Evolutionary conservation across 163 green algal genomes (phyloP).

Genomic region (Picocystis sp.): DNA sequence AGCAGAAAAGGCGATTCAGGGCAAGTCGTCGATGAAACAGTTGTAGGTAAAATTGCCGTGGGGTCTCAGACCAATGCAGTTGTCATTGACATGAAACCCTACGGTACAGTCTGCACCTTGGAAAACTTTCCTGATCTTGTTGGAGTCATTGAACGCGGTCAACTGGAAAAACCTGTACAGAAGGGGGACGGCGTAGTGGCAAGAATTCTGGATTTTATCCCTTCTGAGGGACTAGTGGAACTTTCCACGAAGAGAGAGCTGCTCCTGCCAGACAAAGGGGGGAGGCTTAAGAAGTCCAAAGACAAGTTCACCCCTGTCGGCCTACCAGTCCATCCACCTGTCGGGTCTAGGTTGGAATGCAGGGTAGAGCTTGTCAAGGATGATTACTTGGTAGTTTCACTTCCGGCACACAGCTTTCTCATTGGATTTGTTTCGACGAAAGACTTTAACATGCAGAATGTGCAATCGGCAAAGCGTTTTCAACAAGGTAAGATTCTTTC

Average conservation of each 20-base stretch:
- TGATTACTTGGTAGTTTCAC: slow-evolving; percentile 34
- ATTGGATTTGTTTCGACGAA: slow-evolving; percentile 21
- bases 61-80: background rate
- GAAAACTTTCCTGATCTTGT: slow-evolving; percentile 25
- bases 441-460: slow-evolving; percentile 17
- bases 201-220: slow-evolving; percentile 52
- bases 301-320: background rate
- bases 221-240: slow-evolving; percentile 49
- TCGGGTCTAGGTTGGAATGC: slow-evolving; percentile 10
- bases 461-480: slow-evolving; percentile 15
- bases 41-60: background rate
- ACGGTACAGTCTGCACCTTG: slow-evolving; percentile 45
- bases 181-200: slow-evolving; percentile 21
- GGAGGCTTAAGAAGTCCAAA: background rate
- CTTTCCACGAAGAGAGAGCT: slow-evolving; percentile 9
- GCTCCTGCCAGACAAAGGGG: background rate
- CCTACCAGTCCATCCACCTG: slow-evolving; percentile 18
- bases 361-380: slow-evolving; percentile 33
- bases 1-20: too few species aligned
- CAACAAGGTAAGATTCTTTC: slow-evolving; percentile 9
- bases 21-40: too few species aligned
- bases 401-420: slow-evolving; percentile 14
- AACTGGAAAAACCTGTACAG: slow-evolving; percentile 6
- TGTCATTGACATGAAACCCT: slow-evolving; percentile 21
- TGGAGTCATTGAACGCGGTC: slow-evolving; percentile 18